Percentiles rank a stretch among this genome's conserved stretches.
Conservation (phyloP, 768 basidiomycete genomes). For the Clathrus columnatus region DNA sequence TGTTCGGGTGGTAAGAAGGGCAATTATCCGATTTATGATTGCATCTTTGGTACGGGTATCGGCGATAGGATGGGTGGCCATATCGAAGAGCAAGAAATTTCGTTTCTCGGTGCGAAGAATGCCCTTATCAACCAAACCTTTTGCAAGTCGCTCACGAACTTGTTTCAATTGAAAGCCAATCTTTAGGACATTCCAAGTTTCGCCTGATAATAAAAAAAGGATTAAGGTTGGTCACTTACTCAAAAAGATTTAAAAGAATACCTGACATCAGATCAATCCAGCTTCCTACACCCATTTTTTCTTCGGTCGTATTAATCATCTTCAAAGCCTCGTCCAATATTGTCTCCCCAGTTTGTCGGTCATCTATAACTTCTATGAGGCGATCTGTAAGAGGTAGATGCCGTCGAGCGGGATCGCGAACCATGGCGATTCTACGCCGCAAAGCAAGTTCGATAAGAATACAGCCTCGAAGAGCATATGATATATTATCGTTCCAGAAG, state of each 20-base stretch:
- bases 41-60: slow-evolving; percentile 86
- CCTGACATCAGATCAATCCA: slow-evolving; percentile 96
- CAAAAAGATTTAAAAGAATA: slow-evolving; percentile 21
- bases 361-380: slow-evolving; percentile 85
- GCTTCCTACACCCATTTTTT: slow-evolving; percentile 73
- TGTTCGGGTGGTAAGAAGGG: slow-evolving; percentile 76
- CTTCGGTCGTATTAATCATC: slow-evolving; percentile 87
- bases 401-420: slow-evolving; percentile 71
- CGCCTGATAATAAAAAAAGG: slow-evolving; percentile 45
- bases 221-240: background rate
- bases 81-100: slow-evolving; percentile 97
- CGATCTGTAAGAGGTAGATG: slow-evolving; percentile 72
- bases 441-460: slow-evolving; percentile 96
- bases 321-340: slow-evolving; percentile 91
- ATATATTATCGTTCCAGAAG: slow-evolving; percentile 99
- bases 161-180: slow-evolving; percentile 99
- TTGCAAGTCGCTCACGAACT: slow-evolving; percentile 94
- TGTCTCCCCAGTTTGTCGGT: slow-evolving; percentile 90
- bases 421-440: slow-evolving; percentile 86
- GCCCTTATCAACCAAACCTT: slow-evolving; percentile 96
- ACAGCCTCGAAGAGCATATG: slow-evolving; percentile 96
- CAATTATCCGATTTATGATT: slow-evolving; percentile 65
- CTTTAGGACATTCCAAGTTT: slow-evolving; percentile 99
- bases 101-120: slow-evolving; percentile 98
- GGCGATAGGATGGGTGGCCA: slow-evolving; percentile 98